These are phyloP conservation scores for Monilinia polystroma DNA, from an alignment of 2,329 filamentous ascomycete species.

Conservation along the genomic window DNA sequence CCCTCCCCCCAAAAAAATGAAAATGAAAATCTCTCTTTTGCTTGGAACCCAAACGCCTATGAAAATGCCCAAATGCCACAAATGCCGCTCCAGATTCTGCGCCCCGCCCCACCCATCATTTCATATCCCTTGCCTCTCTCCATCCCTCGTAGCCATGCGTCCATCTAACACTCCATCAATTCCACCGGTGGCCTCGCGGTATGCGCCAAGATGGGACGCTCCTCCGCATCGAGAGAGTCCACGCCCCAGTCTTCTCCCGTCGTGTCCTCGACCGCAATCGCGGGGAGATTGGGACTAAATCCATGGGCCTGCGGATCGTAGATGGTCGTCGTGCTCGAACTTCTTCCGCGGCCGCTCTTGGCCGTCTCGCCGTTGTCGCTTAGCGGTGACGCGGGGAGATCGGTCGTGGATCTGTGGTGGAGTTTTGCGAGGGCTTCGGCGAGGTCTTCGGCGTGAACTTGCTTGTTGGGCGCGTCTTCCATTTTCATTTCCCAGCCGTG, in stretches of 20 bases:
- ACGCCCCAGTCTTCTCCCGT: slow-evolving; percentile 48
- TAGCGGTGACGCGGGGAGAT: slow-evolving; percentile 46
- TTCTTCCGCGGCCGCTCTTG: slow-evolving; percentile 45
- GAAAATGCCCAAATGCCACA: slow-evolving; percentile 4
- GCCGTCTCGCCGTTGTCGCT: slow-evolving; percentile 40
- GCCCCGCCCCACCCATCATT: background rate
- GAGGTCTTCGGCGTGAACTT: slow-evolving; percentile 67
- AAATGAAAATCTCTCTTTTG: background rate
- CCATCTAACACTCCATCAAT: slow-evolving; percentile 49
- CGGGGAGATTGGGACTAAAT: slow-evolving; percentile 56
- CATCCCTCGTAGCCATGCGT: background rate
- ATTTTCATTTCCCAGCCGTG: slow-evolving; percentile 68
- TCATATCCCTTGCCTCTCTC: background rate
- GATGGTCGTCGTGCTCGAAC: slow-evolving; percentile 64
- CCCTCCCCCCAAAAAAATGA: background rate
- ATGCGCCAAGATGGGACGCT: slow-evolving; percentile 55
- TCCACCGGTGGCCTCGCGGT: slow-evolving; percentile 64
- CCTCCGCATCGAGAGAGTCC: slow-evolving; percentile 44
- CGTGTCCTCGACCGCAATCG: slow-evolving; percentile 67
- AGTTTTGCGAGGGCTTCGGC: slow-evolving; percentile 64
- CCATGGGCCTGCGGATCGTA: slow-evolving; percentile 61
- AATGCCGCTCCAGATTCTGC: background rate
- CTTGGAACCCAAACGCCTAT: background rate
- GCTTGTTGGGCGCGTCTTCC: slow-evolving; percentile 69
- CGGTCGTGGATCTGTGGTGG: slow-evolving; percentile 46